Percentiles rank a stretch among this genome's conserved stretches.
These are phyloP conservation scores for Auriculariales sp. DNA, from an alignment of 768 basidiomycete species.

Conservation along the genomic window DNA sequence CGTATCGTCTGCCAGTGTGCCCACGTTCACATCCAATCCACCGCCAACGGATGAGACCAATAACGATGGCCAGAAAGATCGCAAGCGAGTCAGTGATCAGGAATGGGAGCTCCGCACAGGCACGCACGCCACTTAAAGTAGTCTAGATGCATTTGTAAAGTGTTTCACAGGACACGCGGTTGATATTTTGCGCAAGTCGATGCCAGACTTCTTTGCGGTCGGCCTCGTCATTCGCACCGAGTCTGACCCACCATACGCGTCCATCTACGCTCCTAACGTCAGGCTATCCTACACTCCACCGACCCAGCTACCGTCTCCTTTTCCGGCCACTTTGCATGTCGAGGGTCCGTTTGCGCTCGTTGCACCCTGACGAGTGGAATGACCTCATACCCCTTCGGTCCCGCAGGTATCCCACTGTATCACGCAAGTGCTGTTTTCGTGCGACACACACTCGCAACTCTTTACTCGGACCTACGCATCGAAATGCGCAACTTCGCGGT, in stretches of 20 bases:
- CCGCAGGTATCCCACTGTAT: constrained; percentile 57
- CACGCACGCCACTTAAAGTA: constrained; percentile 14
- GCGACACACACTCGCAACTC: constrained; percentile 58
- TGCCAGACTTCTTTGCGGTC: constrained; percentile 54
- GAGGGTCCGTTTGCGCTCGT: constrained; percentile 35
- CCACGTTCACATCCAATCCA: background rate
- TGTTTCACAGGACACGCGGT: constrained; percentile 47
- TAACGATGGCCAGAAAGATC: constrained; percentile 3
- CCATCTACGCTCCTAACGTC: constrained; percentile 46
- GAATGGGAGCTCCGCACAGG: constrained; percentile 75
- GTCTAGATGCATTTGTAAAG: background rate
- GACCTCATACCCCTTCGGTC: no score
- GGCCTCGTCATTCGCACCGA: constrained; percentile 42
- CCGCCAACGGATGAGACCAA: background rate
- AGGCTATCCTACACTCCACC: constrained; percentile 59
- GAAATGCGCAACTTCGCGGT: constrained; percentile 33
- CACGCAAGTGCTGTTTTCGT: constrained; percentile 54
- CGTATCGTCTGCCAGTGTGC: no score
- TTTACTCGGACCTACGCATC: constrained; percentile 53
- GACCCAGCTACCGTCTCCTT: constrained; percentile 45
- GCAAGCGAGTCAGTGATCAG: constrained; percentile 37
- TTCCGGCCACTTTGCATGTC: constrained; percentile 51
- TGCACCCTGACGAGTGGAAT: background rate
- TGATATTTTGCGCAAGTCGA: constrained; percentile 48
- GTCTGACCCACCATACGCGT: constrained; percentile 9